Base-by-base conservation (phyloP, 2,329 filamentous ascomycete genomes). In the Xylariaceae sp. region DNA sequence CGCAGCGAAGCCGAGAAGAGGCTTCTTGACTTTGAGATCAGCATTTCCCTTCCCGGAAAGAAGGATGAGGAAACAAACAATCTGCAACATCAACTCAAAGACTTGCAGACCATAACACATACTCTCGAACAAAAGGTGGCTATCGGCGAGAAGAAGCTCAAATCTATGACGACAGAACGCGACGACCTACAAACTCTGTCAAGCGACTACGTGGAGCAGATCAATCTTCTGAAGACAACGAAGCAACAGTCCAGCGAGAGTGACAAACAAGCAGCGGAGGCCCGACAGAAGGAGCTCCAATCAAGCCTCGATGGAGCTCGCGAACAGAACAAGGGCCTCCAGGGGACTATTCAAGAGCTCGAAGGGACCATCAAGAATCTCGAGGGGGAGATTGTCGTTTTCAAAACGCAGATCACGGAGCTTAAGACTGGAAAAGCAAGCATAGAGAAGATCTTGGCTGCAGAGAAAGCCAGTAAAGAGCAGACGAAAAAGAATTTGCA, bases 281-380 rank as follows among this genome's bases (percentile, higher is more conserved):
- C 65, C 48, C 53, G 62, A 14, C 62, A 58, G 47, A 58, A 59
- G 32, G 60, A 56, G 36, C 59, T 70, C 3, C 57, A 64, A 47
- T 36, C 51, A 12, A 58, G 59, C 36, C 60, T 68, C 47, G 51
- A 61, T 7, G 50, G 52, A 4, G 50, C 61, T 19, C 58, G 60
- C 40, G 49, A 52, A 22, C 61, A 66, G 39, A 68, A 62, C 42
- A 42, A 54, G 33, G 50, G 55, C 5, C 58, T 67, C 11, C 49
- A 63, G 41, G 47, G 55, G 9, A 62, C 58, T 44, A 57, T 69
- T 35, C 56, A 58, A 15, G 54, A 51, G 19, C 56, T 69, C 32
- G 64, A 66, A 53, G 50, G 54, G n/a, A 57, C 60, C 47, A 55
- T 68, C 18, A 47, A 57, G 22, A 52, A 52, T 32, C 55, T 27